Evolutionary conservation across 371 early-diverging fungal species (phyloP), one percentile per base, ranked within the genome.

Genomic region (Dichotomocladium elegans): DNA sequence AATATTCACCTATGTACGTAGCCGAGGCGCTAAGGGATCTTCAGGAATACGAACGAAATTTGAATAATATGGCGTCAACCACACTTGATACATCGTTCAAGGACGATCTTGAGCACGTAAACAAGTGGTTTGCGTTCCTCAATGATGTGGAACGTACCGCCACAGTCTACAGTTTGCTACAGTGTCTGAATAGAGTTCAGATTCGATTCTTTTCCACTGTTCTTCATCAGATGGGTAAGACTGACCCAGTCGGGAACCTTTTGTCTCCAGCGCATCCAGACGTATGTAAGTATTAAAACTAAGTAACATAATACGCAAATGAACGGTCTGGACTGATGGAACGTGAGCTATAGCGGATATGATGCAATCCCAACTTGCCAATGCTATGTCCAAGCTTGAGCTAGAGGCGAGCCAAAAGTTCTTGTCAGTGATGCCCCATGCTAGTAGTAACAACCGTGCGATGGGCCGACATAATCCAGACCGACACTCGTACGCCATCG

Each of bases 71-170:
- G 96, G 93, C 94, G 14, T 77, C 79, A 24, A 89, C 89, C 15
- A 93, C 88, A 63, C 69, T 95, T 53, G 95, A 95, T 69, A 25
- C 42, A 11, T 43, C 40, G 25, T 63, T 58, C 41, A 68, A 68
- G 41, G 68, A 72, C 40, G 97, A 96, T 64, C 80, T 95, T 31
- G 81, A 83, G 27, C 91, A 93, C 34, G 92, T 96, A 50, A 93
- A 96, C 63, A 88, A 94, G 55, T 96, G 97, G 97, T 95, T 94
- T 74, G 69, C 79, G 10, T 92, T 90, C 25, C 77, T 95, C 49
- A 80, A 88, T 5, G 94, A 94, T 57, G 86, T 92, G 19, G 97
- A 96, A 72, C 79, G 94, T 24, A 95, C 94, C 4, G 87, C 95
- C 22, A 88, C 93, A 26, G 78, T 96, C 41, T 95, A 94, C 64